Evolutionary conservation across 192 early-diverging fungal species (phyloP), one percentile per base, ranked within the genome.

Genomic region (Gigaspora rosea): DNA sequence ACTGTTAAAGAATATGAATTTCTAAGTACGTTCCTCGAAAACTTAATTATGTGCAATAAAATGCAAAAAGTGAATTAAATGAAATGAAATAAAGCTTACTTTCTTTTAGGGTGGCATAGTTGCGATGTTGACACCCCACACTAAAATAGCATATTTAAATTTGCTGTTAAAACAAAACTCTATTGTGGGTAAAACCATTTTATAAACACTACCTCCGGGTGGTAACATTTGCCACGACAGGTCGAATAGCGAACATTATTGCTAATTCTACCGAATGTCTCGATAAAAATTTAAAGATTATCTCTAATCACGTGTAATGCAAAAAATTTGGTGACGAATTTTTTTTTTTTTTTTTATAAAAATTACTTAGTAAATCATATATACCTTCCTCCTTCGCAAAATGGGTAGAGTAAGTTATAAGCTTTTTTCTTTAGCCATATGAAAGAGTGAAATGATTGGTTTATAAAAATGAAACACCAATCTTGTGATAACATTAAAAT

Each of bases 31-130:
- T 35, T 15, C n/a, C 27, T 77, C 20, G 35, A 46, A n/a, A 57
- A 46, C 35, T 80, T 7, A n/a, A 15, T n/a, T 49, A 12, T 47
- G 16, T 15, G 20, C 65, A 12, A 18, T 33, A 7, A 35, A 22
- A n/a, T n/a, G n/a, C n/a, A n/a, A n/a, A n/a, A n/a, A n/a, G n/a
- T n/a, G n/a, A n/a, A n/a, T n/a, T n/a, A n/a, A n/a, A n/a, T n/a
- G n/a, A n/a, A 49, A 36, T 20, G 48, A 41, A 41, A 41, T 41
- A 41, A 41, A 41, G 83, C 90, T 83, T 87, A 93, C 91, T 93
- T 89, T 97, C 96, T 86, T 92, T 93, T 79, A 96, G 88, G 73
- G 96, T 96, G 57, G 94, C 96, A 94, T 95, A 96, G 91, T 97
- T 93, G 82, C 94, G 94, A 73, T 88, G 84, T 87, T 95, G 94